A percentile compares a stretch with the other conserved stretches of the same genome.
These are phyloP conservation scores for Leishmania tarentolae DNA, from an alignment of 208 protist genomes.

Conservation along the genomic window DNA sequence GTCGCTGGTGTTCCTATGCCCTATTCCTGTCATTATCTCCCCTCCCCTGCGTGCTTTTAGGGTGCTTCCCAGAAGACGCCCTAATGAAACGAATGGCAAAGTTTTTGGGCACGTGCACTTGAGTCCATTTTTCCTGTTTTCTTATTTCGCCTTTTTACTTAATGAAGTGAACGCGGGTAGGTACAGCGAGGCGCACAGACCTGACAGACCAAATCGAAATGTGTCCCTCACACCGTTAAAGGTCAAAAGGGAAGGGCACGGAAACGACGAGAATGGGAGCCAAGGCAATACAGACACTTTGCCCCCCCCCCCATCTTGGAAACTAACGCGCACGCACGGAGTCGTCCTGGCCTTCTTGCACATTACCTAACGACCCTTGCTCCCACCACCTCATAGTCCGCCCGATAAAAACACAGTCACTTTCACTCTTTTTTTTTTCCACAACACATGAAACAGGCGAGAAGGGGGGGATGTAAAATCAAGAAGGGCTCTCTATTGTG, in stretches of 20 bases:
- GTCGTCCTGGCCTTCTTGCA: not conserved
- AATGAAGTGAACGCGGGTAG: constrained; percentile 1
- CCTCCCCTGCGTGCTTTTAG: not conserved
- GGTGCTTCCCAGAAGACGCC: not conserved
- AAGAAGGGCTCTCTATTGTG: constrained; percentile 1
- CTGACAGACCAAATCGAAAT: not conserved
- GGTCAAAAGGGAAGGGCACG: constrained; percentile 7
- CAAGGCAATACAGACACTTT: constrained; percentile 1
- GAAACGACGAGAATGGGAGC: constrained; percentile 23
- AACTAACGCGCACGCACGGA: not conserved
- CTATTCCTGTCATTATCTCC: not conserved
- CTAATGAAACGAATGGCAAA: not conserved
- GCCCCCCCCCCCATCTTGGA: not conserved
- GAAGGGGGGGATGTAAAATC: not conserved
- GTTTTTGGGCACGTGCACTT: not conserved
- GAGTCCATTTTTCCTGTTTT: not conserved
- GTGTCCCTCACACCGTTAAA: not conserved
- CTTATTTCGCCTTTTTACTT: constrained; percentile 7
- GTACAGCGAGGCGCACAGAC: not conserved
- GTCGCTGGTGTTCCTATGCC: not conserved
- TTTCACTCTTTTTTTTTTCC: not conserved
- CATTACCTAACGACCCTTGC: not conserved
- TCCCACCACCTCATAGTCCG: not conserved
- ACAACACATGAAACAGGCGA: constrained; percentile 1
- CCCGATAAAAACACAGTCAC: not conserved